Evolutionary conservation across 768 basidiomycete species (phyloP).

Genomic region (Tricholoma sp.): DNA sequence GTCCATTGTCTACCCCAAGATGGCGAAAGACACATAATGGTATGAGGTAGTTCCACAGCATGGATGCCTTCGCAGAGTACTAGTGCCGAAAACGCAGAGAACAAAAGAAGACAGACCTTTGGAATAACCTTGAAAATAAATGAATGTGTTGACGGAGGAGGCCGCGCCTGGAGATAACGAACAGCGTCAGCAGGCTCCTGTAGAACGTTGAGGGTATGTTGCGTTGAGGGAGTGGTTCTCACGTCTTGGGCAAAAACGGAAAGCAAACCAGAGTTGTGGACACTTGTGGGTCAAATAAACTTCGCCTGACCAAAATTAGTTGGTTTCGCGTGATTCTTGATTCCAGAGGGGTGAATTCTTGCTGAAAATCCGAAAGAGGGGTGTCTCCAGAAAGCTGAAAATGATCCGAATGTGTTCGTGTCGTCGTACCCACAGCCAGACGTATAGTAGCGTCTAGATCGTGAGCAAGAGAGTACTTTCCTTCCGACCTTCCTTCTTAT

Average conservation of each 20-base stretch:
- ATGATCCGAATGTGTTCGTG: conserved; percentile 9
- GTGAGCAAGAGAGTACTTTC: conserved; percentile 17
- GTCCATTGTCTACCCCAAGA: conserved; percentile 20
- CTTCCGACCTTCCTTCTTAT: conserved; percentile 33
- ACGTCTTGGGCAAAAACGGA: conserved; percentile 29
- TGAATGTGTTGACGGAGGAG: conserved; percentile 64
- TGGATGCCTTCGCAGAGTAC: not conserved
- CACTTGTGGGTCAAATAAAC: conserved; percentile 48
- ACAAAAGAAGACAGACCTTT: conserved; percentile 10
- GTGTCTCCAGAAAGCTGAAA: conserved; percentile 20
- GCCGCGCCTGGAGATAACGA: conserved; percentile 50
- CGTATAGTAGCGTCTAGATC: conserved; percentile 15
- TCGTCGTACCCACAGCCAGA: conserved; percentile 15
- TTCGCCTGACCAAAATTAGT: conserved; percentile 31
- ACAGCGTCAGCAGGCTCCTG: conserved; percentile 15
- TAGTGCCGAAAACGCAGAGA: conserved; percentile 5
- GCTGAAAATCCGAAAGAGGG: conserved; percentile 19
- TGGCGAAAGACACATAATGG: conserved; percentile 8
- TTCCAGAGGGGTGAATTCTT: conserved; percentile 11
- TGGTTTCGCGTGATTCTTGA: conserved; percentile 11
- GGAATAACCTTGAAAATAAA: conserved; percentile 48
- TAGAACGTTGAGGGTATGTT: conserved; percentile 6
- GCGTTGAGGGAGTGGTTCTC: conserved; percentile 31
- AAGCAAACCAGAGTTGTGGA: conserved; percentile 40
- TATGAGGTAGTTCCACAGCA: conserved; percentile 5